These are phyloP conservation scores for Ceratocystis smalleyi DNA, from an alignment of 2,329 filamentous ascomycete genomes.

Conservation along the genomic window DNA sequence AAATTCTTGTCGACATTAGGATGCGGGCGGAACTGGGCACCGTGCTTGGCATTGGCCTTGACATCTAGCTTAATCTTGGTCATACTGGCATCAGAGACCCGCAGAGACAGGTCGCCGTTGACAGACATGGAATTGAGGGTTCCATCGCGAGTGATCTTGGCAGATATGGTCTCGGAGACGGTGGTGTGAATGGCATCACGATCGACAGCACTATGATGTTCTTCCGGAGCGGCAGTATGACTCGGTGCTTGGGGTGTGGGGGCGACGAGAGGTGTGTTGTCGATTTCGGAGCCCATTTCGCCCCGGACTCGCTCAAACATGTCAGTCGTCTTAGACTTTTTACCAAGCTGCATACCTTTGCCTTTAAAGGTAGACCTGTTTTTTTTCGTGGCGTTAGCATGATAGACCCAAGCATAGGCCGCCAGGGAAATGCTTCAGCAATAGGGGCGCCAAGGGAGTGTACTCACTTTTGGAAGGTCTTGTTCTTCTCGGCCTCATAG, in stretches of 20 bases:
- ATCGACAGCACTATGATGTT: conserved; percentile 51
- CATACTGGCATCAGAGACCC: conserved; percentile 73
- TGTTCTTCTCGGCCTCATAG: conserved; percentile 97
- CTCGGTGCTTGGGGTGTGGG: conserved; percentile 35
- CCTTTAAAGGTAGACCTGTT: conserved; percentile 54
- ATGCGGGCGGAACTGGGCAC: conserved; percentile 85
- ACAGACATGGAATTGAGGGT: conserved; percentile 72
- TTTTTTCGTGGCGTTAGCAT: conserved; percentile 11
- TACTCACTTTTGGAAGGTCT: conserved; percentile 60
- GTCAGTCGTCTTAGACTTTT: conserved; percentile 94
- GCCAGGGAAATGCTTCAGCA: neutral
- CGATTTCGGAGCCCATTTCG: conserved; percentile 74
- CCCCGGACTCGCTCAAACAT: conserved; percentile 93
- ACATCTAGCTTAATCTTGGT: conserved; percentile 84
- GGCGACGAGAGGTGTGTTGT: conserved; percentile 58
- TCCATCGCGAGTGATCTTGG: conserved; percentile 77
- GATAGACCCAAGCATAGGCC: no score
- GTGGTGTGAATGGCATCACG: conserved; percentile 78
- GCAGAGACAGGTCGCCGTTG: conserved; percentile 81
- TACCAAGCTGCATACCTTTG: conserved; percentile 98
- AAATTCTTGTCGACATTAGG: conserved; percentile 85
- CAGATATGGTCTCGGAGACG: conserved; percentile 77
- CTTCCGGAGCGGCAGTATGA: conserved; percentile 31
- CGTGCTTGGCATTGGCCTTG: conserved; percentile 58
- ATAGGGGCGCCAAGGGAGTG: neutral